A percentile compares a stretch with the other conserved stretches of the same genome.
These are phyloP conservation scores for Ceratocystis destructans DNA, from an alignment of 2,329 filamentous ascomycete genomes.

Conservation along the genomic window DNA sequence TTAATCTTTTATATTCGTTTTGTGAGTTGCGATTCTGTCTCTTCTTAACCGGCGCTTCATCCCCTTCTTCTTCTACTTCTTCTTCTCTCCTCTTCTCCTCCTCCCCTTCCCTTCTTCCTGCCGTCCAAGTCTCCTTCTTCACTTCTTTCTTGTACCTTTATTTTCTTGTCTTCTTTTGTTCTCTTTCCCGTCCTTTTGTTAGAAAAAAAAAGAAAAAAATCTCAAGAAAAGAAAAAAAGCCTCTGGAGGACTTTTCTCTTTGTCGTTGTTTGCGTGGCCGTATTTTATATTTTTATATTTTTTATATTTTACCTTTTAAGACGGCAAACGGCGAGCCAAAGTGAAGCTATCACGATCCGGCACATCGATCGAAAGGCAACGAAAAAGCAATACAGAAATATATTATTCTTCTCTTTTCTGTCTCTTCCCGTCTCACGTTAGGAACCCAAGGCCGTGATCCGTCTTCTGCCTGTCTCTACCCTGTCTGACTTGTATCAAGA, in stretches of 20 bases:
- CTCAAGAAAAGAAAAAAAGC: not conserved
- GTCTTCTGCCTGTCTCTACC: too few species aligned
- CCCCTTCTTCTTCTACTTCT: slow-evolving; percentile 8
- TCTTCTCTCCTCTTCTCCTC: not conserved
- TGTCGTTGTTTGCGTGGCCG: not conserved
- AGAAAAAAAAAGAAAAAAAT: too few species aligned
- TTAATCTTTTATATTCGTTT: not conserved
- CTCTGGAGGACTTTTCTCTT: slow-evolving; percentile 5
- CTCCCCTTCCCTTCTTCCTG: slow-evolving; percentile 3
- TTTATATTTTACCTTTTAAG: not conserved
- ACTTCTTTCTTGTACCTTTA: slow-evolving; percentile 10
- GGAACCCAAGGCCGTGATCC: too few species aligned
- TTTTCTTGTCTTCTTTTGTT: slow-evolving; percentile 13
- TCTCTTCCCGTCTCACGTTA: not conserved
- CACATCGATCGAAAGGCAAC: not conserved
- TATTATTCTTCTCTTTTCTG: not conserved
- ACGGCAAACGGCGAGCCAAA: not conserved
- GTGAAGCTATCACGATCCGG: not conserved
- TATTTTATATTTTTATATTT: not conserved
- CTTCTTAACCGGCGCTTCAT: slow-evolving; percentile 1
- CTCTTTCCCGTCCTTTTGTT: not conserved
- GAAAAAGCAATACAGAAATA: not conserved
- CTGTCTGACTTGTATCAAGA: not conserved
- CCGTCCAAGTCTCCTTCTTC: not conserved
- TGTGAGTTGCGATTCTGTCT: too few species aligned